phyloP scores from a whole-genome alignment of 176 grass and related monocot genomes.

The Eleusine indica region DNA sequence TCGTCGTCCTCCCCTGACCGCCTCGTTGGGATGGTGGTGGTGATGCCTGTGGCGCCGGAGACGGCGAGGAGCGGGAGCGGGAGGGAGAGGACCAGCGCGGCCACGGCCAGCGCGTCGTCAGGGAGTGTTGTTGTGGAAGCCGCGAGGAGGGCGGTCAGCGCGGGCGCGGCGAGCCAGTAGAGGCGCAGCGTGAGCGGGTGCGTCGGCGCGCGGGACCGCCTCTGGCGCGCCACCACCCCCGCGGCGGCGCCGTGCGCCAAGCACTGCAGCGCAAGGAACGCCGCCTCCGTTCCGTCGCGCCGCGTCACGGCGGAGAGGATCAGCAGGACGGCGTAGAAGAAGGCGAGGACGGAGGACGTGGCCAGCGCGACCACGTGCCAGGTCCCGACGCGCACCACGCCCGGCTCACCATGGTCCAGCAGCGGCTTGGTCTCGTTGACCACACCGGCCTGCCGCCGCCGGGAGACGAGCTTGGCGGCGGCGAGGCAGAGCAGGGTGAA shows the following conservation, averaged over 20 bases:
- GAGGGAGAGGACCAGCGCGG: conserved; percentile 51
- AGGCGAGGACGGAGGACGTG: conserved; percentile 46
- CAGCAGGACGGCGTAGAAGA: conserved; percentile 53
- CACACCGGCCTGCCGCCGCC: background rate
- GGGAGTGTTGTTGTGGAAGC: conserved; percentile 30
- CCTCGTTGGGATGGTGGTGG: no score
- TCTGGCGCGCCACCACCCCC: conserved; percentile 64
- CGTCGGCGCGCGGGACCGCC: conserved; percentile 47
- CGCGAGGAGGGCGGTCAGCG: conserved; percentile 57
- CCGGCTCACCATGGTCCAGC: conserved; percentile 7
- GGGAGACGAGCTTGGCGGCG: conserved; percentile 29
- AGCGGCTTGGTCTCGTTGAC: conserved; percentile 51
- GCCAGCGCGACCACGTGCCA: conserved; percentile 55
- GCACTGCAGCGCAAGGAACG: conserved; percentile 73
- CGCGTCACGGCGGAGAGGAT: conserved; percentile 21
- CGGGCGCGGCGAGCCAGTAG: conserved; percentile 62
- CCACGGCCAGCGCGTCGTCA: conserved; percentile 57
- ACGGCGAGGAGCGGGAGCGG: conserved; percentile 56
- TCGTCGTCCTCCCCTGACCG: background rate
- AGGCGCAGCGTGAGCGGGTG: conserved; percentile 70
- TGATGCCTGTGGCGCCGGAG: conserved; percentile 48
- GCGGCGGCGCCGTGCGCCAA: conserved; percentile 52
- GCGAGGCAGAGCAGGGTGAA: conserved; percentile 36
- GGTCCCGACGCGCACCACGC: conserved; percentile 20
- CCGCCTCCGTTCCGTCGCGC: conserved; percentile 31